Evolutionary conservation across 176 grass and related monocot species (phyloP), one percentile per base, ranked within the genome.

Genomic region (Rhynchospora pubera): DNA sequence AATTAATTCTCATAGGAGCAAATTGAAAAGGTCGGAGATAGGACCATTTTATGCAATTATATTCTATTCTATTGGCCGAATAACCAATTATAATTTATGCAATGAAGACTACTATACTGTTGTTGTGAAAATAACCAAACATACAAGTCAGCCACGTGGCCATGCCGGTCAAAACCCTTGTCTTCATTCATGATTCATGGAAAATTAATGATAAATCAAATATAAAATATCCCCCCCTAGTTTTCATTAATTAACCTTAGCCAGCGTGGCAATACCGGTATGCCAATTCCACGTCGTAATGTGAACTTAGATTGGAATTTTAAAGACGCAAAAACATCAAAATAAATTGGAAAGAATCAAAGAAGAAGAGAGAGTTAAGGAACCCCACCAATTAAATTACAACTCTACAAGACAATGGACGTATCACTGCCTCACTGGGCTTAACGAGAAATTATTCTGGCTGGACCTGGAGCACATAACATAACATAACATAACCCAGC

Each of bases 131-230:
- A 47, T 19, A 70, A 70, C 18, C 18, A 21, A 70, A 73, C n/a
- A 51, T 24, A 73, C 69, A 73, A 24, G 69, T 47, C 69, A 73
- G 8, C 69, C 69, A 73, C 50, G 69, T 73, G 69, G 21, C n/a
- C 43, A 24, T 73, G 69, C 69, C 69, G 18, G 45, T 73, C 43
- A 73, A 73, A 50, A 42, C 19, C 24, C 69, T 73, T 73, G 69
- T 51, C 69, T 73, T 22, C 9, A 73, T 73, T 73, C 69, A n/a
- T n/a, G n/a, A n/a, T n/a, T n/a, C n/a, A 12, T 23, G 0, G 3
- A 73, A 61, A 61, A 39, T 39, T 23, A 73, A 21, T 28, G 26
- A 28, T 18, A 46, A 19, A 68, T 42, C 65, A 62, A 24, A 23
- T 62, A 9, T 39, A 10, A 51, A 51, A 70, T 22, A n/a, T 46